Conservation (phyloP, 345 rosid genomes). For the Lepidium didymum region DNA sequence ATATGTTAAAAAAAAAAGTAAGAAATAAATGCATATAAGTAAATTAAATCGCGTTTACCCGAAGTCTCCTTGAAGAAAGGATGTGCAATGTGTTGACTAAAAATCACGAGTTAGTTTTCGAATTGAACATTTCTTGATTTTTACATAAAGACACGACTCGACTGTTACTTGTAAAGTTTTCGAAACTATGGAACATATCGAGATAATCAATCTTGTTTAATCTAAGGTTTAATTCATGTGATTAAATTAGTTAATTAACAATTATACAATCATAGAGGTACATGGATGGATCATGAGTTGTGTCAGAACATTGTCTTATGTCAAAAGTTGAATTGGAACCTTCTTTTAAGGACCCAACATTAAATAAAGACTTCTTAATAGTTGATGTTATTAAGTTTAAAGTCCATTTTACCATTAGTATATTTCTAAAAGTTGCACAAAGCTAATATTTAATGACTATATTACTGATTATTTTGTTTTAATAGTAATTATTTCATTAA, state of each 20-base stretch:
- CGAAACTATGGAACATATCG: conserved; percentile 9
- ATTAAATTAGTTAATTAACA: neutral
- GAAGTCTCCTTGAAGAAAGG: conserved; percentile 7
- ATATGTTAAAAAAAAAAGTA: too few species aligned
- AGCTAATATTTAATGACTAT: neutral
- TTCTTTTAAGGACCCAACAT: conserved; percentile 14
- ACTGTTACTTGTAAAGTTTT: conserved; percentile 9
- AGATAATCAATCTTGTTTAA: neutral
- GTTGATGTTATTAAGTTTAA: neutral
- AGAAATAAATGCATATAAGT: neutral
- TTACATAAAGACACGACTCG: conserved; percentile 16
- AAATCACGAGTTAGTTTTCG: conserved; percentile 2
- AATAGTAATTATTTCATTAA: neutral
- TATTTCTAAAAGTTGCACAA: neutral
- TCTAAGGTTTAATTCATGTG: neutral
- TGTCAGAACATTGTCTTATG: conserved; percentile 27
- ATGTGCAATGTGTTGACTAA: neutral
- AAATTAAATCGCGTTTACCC: conserved; percentile 7
- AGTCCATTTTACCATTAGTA: neutral
- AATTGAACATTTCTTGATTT: conserved; percentile 4
- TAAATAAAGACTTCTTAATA: neutral
- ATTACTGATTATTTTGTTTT: neutral
- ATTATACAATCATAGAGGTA: conserved; percentile 11
- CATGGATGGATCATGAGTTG: conserved; percentile 21
- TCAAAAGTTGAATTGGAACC: conserved; percentile 26